A percentile compares a stretch with the other conserved stretches of the same genome.
phyloP scores from a whole-genome alignment of 1,139 yeast genomes.

The Komagataea norvegica region DNA sequence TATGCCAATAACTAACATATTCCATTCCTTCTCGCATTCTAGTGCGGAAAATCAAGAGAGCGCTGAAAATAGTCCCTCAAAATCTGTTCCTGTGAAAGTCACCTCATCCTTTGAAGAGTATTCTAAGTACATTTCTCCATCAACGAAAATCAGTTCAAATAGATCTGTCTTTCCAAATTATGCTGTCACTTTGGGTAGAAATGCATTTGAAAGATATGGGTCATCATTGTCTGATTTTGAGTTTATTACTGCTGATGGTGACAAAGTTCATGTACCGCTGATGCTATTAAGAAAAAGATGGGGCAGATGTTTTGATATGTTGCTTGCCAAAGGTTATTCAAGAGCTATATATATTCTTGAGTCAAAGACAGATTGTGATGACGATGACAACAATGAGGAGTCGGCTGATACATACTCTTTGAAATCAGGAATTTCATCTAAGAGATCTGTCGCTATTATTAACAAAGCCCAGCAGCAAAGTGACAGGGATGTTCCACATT shows the following conservation, averaged over 20 bases:
- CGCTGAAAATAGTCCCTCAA: background rate
- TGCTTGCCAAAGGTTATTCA: conserved; percentile 60
- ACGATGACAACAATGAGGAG: conserved; percentile 13
- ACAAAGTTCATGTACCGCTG: conserved; percentile 56
- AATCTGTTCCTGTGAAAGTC: conserved; percentile 10
- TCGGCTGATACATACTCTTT: conserved; percentile 13
- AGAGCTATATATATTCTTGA: conserved; percentile 47
- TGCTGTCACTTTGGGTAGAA: conserved; percentile 71
- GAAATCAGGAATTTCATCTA: conserved; percentile 16
- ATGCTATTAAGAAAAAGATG: conserved; percentile 62
- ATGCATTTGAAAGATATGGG: conserved; percentile 65
- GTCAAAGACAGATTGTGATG: conserved; percentile 19
- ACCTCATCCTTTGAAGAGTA: conserved; percentile 53
- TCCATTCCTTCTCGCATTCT: conserved; percentile 26
- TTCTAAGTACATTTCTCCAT: conserved; percentile 73
- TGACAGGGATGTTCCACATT: conserved; percentile 24
- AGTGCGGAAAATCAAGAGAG: too few relatives aligned
- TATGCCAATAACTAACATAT: conserved; percentile 59
- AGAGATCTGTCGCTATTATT: conserved; percentile 19
- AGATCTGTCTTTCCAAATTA: conserved; percentile 68
- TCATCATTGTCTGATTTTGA: conserved; percentile 66
- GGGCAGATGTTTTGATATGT: conserved; percentile 63
- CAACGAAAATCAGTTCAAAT: conserved; percentile 58
- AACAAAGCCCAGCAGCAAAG: conserved; percentile 13
- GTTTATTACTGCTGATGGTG: conserved; percentile 62